phyloP scores from a whole-genome alignment of 768 basidiomycete genomes.

The Trametes elegans region DNA sequence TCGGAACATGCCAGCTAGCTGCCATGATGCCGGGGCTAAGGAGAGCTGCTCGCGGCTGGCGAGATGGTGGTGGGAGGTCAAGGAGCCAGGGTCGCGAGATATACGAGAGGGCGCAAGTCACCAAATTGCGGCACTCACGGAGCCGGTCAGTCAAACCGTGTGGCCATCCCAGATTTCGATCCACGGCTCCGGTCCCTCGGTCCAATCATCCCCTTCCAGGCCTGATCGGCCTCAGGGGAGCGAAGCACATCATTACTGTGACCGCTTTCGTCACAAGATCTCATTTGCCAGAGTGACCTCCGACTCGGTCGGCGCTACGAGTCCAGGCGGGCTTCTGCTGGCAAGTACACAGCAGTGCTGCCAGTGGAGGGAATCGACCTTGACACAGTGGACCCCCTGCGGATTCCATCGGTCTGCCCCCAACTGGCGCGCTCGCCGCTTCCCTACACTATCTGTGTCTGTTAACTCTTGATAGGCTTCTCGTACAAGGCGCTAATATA shows the following conservation, averaged over 20 bases:
- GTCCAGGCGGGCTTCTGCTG: background rate
- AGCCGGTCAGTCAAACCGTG: conserved; percentile 7
- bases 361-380: too few relatives aligned
- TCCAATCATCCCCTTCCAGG: background rate
- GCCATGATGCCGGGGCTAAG: conserved; percentile 3
- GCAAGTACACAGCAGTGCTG: background rate
- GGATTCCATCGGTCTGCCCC: too few relatives aligned
- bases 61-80: background rate
- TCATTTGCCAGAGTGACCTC: background rate
- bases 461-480: too few relatives aligned
- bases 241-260: conserved; percentile 4
- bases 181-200: background rate
- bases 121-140: background rate
- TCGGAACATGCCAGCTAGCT: conserved; percentile 12
- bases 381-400: too few relatives aligned
- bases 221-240: background rate
- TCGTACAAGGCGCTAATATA: too few relatives aligned
- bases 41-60: background rate
- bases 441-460: too few relatives aligned
- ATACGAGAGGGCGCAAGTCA: conserved; percentile 3
- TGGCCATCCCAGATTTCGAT: conserved; percentile 2
- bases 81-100: conserved; percentile 1
- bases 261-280: background rate
- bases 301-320: background rate
- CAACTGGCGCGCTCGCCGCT: too few relatives aligned